These are phyloP conservation scores for Coleophoma crateriformis DNA, from an alignment of 2,329 filamentous ascomycete genomes.

Conservation along the genomic window DNA sequence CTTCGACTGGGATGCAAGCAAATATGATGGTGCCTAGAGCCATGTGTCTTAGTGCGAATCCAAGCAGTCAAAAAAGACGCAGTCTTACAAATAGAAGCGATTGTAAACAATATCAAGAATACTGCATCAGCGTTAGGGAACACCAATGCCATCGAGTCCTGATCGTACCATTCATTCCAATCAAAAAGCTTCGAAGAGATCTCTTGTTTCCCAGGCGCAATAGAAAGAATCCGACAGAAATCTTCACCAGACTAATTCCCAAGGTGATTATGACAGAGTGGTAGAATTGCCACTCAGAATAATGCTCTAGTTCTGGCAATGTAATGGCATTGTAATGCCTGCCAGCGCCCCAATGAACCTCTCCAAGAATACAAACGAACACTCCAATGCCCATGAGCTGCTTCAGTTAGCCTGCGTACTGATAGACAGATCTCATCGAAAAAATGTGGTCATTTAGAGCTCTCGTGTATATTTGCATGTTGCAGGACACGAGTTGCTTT, in stretches of 20 bases:
- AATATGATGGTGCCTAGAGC: conserved; percentile 34
- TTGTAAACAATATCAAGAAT: conserved; percentile 35
- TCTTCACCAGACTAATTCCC: conserved; percentile 38
- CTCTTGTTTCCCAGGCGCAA: conserved; percentile 34
- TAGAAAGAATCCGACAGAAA: conserved; percentile 40
- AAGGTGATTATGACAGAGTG: conserved; percentile 37
- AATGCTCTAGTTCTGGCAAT: conserved; percentile 22
- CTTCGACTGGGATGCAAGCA: conserved; percentile 37
- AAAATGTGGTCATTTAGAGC: no score
- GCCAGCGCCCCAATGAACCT: conserved; percentile 38
- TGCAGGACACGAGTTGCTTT: neutral
- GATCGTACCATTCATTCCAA: conserved; percentile 10
- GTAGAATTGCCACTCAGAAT: conserved; percentile 33
- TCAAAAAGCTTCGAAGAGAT: conserved; percentile 34
- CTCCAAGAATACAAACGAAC: conserved; percentile 32
- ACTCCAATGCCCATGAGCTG: neutral
- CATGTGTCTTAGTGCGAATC: no score
- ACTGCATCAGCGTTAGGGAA: conserved; percentile 15
- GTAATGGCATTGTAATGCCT: conserved; percentile 28
- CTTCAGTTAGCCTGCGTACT: no score
- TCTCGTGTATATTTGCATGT: no score
- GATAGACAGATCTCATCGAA: no score
- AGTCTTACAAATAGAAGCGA: conserved; percentile 19
- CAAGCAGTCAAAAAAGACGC: no score
- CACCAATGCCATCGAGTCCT: no score